Base-by-base conservation (phyloP, 1,284 basidiomycete species). In the Rhodotorula glutinis region DNA sequence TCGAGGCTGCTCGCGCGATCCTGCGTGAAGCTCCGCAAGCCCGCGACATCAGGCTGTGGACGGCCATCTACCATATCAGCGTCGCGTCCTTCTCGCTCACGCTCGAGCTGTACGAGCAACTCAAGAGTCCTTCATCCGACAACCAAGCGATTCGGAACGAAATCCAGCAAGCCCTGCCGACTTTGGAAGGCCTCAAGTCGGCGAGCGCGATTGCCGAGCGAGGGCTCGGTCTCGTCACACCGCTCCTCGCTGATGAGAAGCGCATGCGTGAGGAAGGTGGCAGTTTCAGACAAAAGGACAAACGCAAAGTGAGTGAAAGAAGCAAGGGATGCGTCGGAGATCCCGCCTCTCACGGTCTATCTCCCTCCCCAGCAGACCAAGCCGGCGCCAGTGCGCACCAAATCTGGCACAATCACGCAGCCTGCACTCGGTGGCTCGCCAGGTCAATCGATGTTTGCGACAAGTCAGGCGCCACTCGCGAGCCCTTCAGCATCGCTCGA, bases 91-190 rank as follows among this genome's bases (percentile, higher is more conserved):
- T 72, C 63, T 57, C 47, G 27, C 62, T 72, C 60, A 63, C 61
- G 19, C 71, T 72, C 62, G 71, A 69, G 56, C 67, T 72, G 21
- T 70, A 67, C 44, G 67, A 69, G 54, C 65, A 66, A 25, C 62
- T 68, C 49, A 72, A 72, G 53, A 14, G 55, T 1, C 52, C 71
- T 1, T 25, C 55, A 25, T 17, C 62, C 4, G 71, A 72, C 46
- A 52, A 57, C n/a, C 67, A 65, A 23, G 62, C 63, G 44, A 70
- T 72, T 33, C 62, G 71, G 4, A 16, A 46, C 21, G 71, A 72
- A 47, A 67, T 69, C 21, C 38, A 30, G 4, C 30, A 40, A 2
- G 71, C 71, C 16, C 27, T 72, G 3, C 65, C 67, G 10, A 65
- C 61, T 29, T 61, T 72, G 23, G 65, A 72, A 14, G 59, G 43